Evolutionary conservation across 345 rosid genomes (phyloP), one percentile per base, ranked within the genome.

Genomic region (Mallotus nudiflorus): DNA sequence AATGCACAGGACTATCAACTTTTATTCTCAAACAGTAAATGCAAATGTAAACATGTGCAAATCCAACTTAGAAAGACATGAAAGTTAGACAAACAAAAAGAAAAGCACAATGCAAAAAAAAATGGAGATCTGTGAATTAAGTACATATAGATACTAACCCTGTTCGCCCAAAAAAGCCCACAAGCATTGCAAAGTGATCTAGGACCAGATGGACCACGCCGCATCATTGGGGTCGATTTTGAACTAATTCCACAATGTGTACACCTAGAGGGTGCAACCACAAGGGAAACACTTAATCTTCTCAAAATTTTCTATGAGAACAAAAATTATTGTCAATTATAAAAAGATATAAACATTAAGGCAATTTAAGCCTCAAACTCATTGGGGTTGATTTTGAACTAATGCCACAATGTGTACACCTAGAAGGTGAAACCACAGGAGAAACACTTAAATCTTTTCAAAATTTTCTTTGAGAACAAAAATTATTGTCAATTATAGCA

Each of bases 101-200:
- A 35, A 6, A 15, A 27, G 22, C 37, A 63, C 1, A 64, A 9
- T 12, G 13, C 31, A 22, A 33, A 8, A 20, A 50, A 31, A n/a
- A 62, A 7, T 0, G 20, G 6, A 5, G 24, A 42, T 19, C 15
- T 28, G 8, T 27, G 42, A 28, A 16, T 48, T 16, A 45, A 46
- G 27, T 28, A n/a, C 15, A 16, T 8, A 33, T 18, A 59, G n/a
- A 59, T 49, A 73, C 77, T 48, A 7, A 94, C 98, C 92, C 90
- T 90, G 73, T 85, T 90, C 44, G 93, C 89, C 97, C 97, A 94
- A 76, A 88, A 90, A 20, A 94, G 96, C 42, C 99, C 99, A 79
- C 97, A 94, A 20, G 99, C 99, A 87, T 94, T 94, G 89, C 99
- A 94, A 65, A 94, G 93, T 65, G 99, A 86, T 78, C 97, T 87